These are phyloP conservation scores for Eutrema yunnanense DNA, from an alignment of 345 rosid species.

Conservation along the genomic window DNA sequence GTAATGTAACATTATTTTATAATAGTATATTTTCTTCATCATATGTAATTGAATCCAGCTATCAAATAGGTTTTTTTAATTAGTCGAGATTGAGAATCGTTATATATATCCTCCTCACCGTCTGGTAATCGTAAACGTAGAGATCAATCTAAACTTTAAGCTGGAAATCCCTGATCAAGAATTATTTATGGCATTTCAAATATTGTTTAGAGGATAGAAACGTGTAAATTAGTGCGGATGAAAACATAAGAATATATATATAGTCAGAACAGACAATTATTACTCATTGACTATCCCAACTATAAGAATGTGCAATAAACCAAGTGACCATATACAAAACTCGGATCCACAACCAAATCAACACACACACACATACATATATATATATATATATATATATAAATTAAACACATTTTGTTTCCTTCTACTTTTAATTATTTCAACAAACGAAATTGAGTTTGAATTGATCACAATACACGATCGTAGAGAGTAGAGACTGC, in stretches of 20 bases:
- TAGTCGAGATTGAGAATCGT: background rate
- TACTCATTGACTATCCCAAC: slow-evolving; percentile 34
- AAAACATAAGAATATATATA: background rate
- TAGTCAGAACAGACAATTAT: slow-evolving; percentile 18
- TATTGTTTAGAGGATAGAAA: background rate
- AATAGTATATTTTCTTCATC: slow-evolving; percentile 4
- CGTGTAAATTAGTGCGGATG: no score
- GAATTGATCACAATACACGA: background rate
- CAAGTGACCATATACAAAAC: slow-evolving; percentile 19
- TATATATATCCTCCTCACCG: background rate
- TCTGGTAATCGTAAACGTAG: background rate
- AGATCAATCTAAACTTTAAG: background rate
- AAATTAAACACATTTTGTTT: background rate
- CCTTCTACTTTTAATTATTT: background rate
- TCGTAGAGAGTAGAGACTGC: background rate
- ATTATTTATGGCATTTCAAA: background rate
- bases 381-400: background rate
- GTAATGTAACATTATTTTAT: slow-evolving; percentile 3
- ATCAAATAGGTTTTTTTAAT: slow-evolving; percentile 8
- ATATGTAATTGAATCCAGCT: slow-evolving; percentile 10
- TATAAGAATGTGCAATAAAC: slow-evolving; percentile 10
- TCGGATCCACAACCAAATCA: slow-evolving; percentile 2
- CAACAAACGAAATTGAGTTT: background rate
- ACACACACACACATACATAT: background rate
- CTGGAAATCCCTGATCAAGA: background rate